These are phyloP conservation scores for Sindora glabra DNA, from an alignment of 306 rosid genomes.

Conservation along the genomic window DNA sequence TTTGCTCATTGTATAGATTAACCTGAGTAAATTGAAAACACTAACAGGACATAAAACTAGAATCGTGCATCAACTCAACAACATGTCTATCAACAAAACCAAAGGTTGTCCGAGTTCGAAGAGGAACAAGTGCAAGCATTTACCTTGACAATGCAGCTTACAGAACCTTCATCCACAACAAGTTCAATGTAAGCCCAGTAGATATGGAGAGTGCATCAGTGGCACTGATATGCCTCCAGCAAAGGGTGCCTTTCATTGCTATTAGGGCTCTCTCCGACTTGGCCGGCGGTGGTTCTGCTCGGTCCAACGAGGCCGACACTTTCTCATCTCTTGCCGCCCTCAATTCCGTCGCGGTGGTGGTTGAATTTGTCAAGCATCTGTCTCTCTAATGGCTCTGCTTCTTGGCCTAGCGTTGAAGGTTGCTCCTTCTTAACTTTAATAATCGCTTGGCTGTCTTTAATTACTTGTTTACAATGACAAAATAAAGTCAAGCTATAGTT, in stretches of 20 bases:
- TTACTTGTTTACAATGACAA: too few relatives aligned
- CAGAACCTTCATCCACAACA: constrained; percentile 29
- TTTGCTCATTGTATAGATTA: too few relatives aligned
- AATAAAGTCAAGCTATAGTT: too few relatives aligned
- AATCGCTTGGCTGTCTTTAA: too few relatives aligned
- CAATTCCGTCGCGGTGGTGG: constrained; percentile 31
- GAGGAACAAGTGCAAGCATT: constrained; percentile 45
- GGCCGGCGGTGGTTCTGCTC: constrained; percentile 45
- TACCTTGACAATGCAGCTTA: constrained; percentile 51
- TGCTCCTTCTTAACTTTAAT: too few relatives aligned
- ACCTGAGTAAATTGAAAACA: too few relatives aligned
- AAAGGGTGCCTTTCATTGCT: constrained; percentile 41
- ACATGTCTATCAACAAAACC: constrained; percentile 45
- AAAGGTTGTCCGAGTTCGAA: constrained; percentile 27
- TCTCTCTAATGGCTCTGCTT: too few relatives aligned
- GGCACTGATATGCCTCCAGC: constrained; percentile 44
- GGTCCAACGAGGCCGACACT: constrained; percentile 44
- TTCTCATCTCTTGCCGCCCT: constrained; percentile 40
- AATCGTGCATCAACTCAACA: constrained; percentile 41
- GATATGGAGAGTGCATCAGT: constrained; percentile 53
- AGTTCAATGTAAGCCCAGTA: constrained; percentile 40
- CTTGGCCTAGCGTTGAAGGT: too few relatives aligned
- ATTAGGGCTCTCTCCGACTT: constrained; percentile 43
- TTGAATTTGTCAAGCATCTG: constrained; percentile 39
- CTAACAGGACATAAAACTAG: constrained; percentile 26